These are phyloP conservation scores for Spinellus fusiger DNA, from an alignment of 192 early-diverging fungal species.

Conservation along the genomic window DNA sequence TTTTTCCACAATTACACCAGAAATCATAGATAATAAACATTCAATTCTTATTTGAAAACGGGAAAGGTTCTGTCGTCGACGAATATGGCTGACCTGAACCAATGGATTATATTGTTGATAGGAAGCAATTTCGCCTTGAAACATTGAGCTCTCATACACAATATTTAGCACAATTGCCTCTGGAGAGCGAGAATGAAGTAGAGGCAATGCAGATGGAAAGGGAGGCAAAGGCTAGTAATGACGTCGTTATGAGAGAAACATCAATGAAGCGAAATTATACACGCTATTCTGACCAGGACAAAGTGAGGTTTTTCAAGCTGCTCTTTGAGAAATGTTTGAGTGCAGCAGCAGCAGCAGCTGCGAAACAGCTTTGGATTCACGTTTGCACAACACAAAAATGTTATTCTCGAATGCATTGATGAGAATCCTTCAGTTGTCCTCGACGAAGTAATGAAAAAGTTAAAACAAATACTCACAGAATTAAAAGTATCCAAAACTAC, in stretches of 20 bases:
- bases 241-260: constrained; percentile 5
- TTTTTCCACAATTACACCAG: constrained; percentile 4
- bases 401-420: no score
- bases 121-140: constrained; percentile 4
- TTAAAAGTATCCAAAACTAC: no score
- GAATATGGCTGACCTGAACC: constrained; percentile 10
- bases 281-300: constrained; percentile 1
- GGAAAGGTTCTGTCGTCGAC: constrained; percentile 9
- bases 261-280: constrained; percentile 2
- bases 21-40: constrained; percentile 1
- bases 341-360: constrained; percentile 8
- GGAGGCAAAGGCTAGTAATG: no score
- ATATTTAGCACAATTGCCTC: constrained; percentile 9
- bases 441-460: background rate
- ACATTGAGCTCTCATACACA: no score
- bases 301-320: no score
- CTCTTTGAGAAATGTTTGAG: constrained; percentile 5
- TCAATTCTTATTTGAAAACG: constrained; percentile 14
- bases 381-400: background rate
- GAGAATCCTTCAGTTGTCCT: constrained; percentile 7
- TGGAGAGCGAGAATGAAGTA: background rate
- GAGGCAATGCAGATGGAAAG: no score
- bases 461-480: background rate
- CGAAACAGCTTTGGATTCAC: constrained; percentile 7
- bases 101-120: constrained; percentile 16